Evolutionary conservation across 106 monocot species (phyloP), one percentile per base, ranked within the genome.

Genomic region (Platanthera guangdongensis): DNA sequence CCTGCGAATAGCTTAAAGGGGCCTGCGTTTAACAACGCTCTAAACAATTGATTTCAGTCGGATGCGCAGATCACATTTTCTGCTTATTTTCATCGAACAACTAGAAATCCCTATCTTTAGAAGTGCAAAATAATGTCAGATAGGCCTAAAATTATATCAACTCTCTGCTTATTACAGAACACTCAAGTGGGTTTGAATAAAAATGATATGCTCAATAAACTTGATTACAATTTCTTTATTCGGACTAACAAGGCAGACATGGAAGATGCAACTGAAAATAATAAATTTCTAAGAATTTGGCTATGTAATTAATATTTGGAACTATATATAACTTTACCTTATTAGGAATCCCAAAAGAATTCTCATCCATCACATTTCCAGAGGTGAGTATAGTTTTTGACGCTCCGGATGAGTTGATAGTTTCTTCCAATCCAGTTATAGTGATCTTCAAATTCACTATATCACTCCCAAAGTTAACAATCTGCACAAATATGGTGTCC

Each of bases 381-480:
- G 93, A 93, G 21, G 88, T 91, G 8, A 96, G 87, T 75, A 86
- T 39, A 52, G 87, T 87, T 48, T 53, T 76, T 51, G 77, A 84
- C 49, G 96, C 93, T 69, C 78, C 81, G 0, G 32, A 52, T 52
- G 86, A 71, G 72, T 82, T 83, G 22, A 96, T 52, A 12, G 16
- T 64, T 68, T 80, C 79, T 81, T 84, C 79, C 63, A 96, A 77
- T 68, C 89, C 93, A 32, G 72, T 32, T 13, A 91, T 49, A 50
- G 83, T 77, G 32, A 96, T 85, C 73, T 75, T 83, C 50, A 99
- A 63, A 79, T 86, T 81, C 52, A 94, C 76, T 16, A 22, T 52
- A 54, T 85, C 74, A 51, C 82, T 79, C 22, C 97, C 97, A 74
- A 92, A 88, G 81, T 99, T 99, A 45, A 94, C 92, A 81, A 93